Evolutionary conservation across 352 stramenopile species (phyloP).

Genomic region (Phytophthora pseudosyringae): DNA sequence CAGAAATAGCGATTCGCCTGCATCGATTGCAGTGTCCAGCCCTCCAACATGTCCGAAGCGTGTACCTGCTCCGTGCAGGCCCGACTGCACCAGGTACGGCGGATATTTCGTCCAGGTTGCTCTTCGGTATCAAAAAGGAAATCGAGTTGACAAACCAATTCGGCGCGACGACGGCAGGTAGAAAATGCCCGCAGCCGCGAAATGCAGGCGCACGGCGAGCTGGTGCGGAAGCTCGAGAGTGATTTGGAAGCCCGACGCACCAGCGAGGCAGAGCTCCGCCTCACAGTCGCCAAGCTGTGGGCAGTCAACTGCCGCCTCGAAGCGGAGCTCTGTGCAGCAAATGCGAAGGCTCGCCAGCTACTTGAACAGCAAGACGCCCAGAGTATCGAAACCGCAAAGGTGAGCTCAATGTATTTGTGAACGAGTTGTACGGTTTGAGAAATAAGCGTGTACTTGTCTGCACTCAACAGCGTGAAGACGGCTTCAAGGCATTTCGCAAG

Average conservation of each 20-base stretch:
- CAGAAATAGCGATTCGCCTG: constrained; percentile 23
- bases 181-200: constrained; percentile 55
- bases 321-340: constrained; percentile 31
- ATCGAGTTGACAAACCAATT: no score
- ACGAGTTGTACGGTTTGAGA: neutral
- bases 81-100: constrained; percentile 47
- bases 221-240: constrained; percentile 41
- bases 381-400: constrained; percentile 13
- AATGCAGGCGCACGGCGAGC: constrained; percentile 52
- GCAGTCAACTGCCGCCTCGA: constrained; percentile 55
- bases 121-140: no score
- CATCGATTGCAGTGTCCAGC: neutral
- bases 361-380: constrained; percentile 28
- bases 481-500: constrained; percentile 10
- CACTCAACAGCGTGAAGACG: constrained; percentile 11
- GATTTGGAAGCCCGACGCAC: constrained; percentile 31
- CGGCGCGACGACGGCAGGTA: constrained; percentile 25
- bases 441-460: neutral
- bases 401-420: constrained; percentile 7
- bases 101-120: neutral
- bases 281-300: constrained; percentile 48
- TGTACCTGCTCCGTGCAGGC: constrained; percentile 40
- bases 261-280: constrained; percentile 46
- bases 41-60: constrained; percentile 12
- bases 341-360: constrained; percentile 24